phyloP scores from a whole-genome alignment of 495 filamentous ascomycete species.

The Hyphodiscus hymeniophilus region DNA sequence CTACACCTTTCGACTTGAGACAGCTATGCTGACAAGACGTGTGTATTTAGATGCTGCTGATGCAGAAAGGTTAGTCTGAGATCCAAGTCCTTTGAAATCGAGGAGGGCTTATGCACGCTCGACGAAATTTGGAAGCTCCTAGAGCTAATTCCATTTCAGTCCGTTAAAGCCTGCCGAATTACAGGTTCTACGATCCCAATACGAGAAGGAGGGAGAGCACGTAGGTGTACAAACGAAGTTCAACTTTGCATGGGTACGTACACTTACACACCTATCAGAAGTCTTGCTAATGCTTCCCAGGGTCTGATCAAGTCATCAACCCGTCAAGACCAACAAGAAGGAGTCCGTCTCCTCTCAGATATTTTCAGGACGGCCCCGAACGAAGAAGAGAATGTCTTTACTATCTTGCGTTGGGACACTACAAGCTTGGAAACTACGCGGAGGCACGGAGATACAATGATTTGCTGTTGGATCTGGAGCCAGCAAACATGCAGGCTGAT shows the following conservation, averaged over 20 bases:
- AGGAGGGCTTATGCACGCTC: too few species aligned
- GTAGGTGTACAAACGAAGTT: conserved; percentile 98
- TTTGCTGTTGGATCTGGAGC: conserved; percentile 78
- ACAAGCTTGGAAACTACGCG: conserved; percentile 94
- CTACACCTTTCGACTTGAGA: conserved; percentile 15
- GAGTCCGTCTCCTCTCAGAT: conserved; percentile 87
- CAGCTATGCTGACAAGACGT: conserved; percentile 21
- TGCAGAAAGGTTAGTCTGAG: conserved; percentile 71
- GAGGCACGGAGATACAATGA: conserved; percentile 95
- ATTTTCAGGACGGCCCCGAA: conserved; percentile 92
- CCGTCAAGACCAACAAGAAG: conserved; percentile 85
- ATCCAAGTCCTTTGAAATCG: background rate
- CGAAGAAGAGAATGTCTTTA: conserved; percentile 95
- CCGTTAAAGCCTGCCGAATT: conserved; percentile 85
- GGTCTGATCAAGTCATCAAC: conserved; percentile 87
- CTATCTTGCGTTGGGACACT: conserved; percentile 93
- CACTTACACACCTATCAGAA: background rate
- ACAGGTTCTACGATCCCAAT: conserved; percentile 83
- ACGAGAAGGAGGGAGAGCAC: conserved; percentile 92
- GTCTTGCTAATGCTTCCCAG: conserved; percentile 33
- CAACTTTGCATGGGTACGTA: conserved; percentile 92
- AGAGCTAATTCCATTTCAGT: conserved; percentile 25
- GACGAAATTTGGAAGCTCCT: background rate
- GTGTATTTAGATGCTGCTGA: conserved; percentile 77
- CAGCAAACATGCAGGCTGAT: conserved; percentile 76